Percentiles rank a stretch among this genome's conserved stretches.
These are phyloP conservation scores for Sugiyamaella lignohabitans DNA, from an alignment of 805 yeast species.

Conservation along the genomic window DNA sequence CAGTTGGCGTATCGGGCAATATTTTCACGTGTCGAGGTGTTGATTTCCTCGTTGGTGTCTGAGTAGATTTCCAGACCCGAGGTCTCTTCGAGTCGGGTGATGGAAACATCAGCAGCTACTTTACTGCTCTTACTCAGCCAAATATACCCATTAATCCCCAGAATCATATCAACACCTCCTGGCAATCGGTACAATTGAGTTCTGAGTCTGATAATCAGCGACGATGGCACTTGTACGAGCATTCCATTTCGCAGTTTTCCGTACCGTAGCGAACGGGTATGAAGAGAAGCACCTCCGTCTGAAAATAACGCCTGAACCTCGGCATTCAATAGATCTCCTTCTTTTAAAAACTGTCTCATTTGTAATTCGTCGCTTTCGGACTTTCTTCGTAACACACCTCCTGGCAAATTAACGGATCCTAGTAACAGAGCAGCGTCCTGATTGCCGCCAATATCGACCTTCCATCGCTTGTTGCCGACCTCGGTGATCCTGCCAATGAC, in stretches of 20 bases:
- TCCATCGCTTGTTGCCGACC: constrained; percentile 92
- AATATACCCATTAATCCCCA: constrained; percentile 92
- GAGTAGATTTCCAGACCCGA: constrained; percentile 93
- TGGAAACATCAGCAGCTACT: constrained; percentile 41
- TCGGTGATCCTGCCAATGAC: constrained; percentile 90
- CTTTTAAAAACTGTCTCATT: constrained; percentile 90
- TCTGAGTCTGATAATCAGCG: constrained; percentile 75
- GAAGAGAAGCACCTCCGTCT: constrained; percentile 90
- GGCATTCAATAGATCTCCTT: constrained; percentile 91
- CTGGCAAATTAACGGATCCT: constrained; percentile 95
- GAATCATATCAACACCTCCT: constrained; percentile 82
- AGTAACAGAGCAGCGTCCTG: constrained; percentile 88
- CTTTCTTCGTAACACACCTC: constrained; percentile 91
- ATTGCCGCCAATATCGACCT: constrained; percentile 91
- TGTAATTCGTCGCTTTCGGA: constrained; percentile 93
- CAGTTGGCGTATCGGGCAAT: constrained; percentile 84
- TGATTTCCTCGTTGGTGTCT: constrained; percentile 73
- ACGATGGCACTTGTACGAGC: constrained; percentile 72
- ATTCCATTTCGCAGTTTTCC: constrained; percentile 93
- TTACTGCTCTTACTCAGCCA: constrained; percentile 73
- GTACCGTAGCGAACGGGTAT: constrained; percentile 90
- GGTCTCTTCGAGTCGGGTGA: constrained; percentile 77
- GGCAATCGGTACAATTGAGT: constrained; percentile 86
- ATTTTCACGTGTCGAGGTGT: constrained; percentile 55
- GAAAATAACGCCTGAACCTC: constrained; percentile 87